These are phyloP conservation scores for Globisporangium cylindrosporum DNA, from an alignment of 352 stramenopile genomes.

Conservation along the genomic window DNA sequence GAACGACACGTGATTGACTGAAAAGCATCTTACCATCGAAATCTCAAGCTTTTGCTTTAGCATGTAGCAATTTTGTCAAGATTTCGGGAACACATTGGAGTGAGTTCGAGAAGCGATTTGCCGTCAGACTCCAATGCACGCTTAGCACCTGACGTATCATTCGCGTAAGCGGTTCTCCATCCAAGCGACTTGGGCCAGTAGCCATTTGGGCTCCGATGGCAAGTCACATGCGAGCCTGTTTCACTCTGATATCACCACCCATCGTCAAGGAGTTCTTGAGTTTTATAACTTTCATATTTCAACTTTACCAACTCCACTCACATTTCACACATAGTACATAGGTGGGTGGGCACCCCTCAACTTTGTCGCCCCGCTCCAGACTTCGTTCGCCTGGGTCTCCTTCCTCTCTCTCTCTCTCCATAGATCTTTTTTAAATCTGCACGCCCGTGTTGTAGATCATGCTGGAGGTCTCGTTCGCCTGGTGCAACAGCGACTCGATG, in stretches of 20 bases:
- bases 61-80: no score
- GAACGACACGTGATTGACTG: neutral
- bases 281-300: constrained; percentile 4
- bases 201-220: neutral
- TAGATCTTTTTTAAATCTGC: constrained; percentile 9
- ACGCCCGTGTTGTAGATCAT: constrained; percentile 31
- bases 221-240: neutral
- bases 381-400: neutral
- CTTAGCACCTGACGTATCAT: no score
- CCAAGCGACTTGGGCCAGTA: neutral
- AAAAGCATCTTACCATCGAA: neutral
- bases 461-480: constrained; percentile 64
- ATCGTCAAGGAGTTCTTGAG: neutral
- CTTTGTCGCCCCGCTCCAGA: neutral
- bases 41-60: no score
- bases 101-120: no score
- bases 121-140: no score
- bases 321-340: neutral
- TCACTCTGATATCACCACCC: neutral
- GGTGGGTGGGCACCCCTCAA: neutral
- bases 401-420: neutral
- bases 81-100: no score
- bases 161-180: no score
- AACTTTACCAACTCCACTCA: neutral
- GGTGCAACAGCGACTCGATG: constrained; percentile 70